Percentiles rank a stretch among this genome's conserved stretches.
Evolutionary conservation across 129 eudicot genomes (phyloP).

Genomic region (Rutidosis leptorrhynchoides): DNA sequence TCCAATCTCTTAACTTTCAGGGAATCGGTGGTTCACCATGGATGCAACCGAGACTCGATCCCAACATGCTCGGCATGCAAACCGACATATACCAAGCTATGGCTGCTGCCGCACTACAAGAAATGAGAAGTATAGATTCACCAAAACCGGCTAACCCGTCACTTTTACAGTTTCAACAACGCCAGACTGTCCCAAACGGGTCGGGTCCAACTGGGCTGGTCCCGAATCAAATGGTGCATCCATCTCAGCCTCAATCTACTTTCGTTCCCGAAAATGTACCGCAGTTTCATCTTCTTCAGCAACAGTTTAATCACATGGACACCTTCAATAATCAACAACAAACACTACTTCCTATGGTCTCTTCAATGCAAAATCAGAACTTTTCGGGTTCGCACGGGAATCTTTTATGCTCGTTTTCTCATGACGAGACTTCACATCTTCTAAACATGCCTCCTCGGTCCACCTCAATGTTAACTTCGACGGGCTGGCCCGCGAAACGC

Average conservation of each 20-base stretch:
- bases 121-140: slow-evolving; percentile 60
- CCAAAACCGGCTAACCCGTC: slow-evolving; percentile 45
- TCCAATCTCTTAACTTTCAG: slow-evolving; percentile 68
- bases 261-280: slow-evolving; percentile 33
- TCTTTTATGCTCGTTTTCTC: slow-evolving; percentile 66
- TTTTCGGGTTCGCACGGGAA: slow-evolving; percentile 50
- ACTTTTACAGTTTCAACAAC: slow-evolving; percentile 67
- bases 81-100: slow-evolving; percentile 72
- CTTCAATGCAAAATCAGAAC: slow-evolving; percentile 37
- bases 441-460: slow-evolving; percentile 49
- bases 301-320: slow-evolving; percentile 46
- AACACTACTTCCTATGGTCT: slow-evolving; percentile 25
- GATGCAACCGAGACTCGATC: slow-evolving; percentile 78
- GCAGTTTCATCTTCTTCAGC: slow-evolving; percentile 47
- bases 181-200: slow-evolving; percentile 34
- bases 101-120: slow-evolving; percentile 77
- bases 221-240: slow-evolving; percentile 59
- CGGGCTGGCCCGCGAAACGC: slow-evolving; percentile 67
- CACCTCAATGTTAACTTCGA: slow-evolving; percentile 47
- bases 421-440: slow-evolving; percentile 54
- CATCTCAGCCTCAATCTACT: slow-evolving; percentile 38
- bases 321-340: slow-evolving; percentile 41
- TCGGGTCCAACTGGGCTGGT: slow-evolving; percentile 40
- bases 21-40: slow-evolving; percentile 66
- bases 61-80: slow-evolving; percentile 66